Conservation (phyloP, 169 alveolate genomes). For the Plasmodium reichenowi region DNA sequence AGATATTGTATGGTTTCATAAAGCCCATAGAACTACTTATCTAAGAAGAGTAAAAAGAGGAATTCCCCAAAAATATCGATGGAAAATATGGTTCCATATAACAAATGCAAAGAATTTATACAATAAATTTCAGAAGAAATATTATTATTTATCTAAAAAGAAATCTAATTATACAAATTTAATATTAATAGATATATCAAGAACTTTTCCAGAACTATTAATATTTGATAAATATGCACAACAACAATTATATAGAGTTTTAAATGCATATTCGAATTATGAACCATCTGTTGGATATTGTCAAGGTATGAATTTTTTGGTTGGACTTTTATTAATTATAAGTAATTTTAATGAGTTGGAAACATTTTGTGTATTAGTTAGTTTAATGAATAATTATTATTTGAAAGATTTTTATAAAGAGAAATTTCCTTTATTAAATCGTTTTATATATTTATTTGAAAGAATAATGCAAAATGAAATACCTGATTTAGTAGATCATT, state of each 20-base stretch:
- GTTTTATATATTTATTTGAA: constrained; percentile 78
- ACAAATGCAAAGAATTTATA: constrained; percentile 29
- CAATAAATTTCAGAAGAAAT: constrained; percentile 64
- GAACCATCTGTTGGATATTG: constrained; percentile 88
- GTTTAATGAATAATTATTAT: constrained; percentile 78
- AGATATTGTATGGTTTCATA: constrained; percentile 78
- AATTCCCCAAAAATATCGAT: constrained; percentile 82
- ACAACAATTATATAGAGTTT: constrained; percentile 85
- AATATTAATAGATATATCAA: constrained; percentile 80
- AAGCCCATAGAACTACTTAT: constrained; percentile 77
- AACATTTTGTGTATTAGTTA: constrained; percentile 83
- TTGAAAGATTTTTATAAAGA: constrained; percentile 81
- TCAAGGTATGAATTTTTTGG: constrained; percentile 92
- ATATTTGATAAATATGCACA: constrained; percentile 82
- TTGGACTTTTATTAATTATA: constrained; percentile 84
- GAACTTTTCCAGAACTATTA: constrained; percentile 82
- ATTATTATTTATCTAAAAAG: constrained; percentile 59
- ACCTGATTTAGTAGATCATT: constrained; percentile 81
- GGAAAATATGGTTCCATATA: constrained; percentile 80
- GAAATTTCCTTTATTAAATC: constrained; percentile 78
- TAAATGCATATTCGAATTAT: constrained; percentile 85
- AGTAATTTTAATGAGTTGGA: constrained; percentile 80
- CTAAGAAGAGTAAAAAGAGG: constrained; percentile 82
- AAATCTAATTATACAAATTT: constrained; percentile 74
- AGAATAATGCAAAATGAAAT: constrained; percentile 67